These are phyloP conservation scores for Xylaria sp. DNA, from an alignment of 2,329 filamentous ascomycete species.

Conservation along the genomic window DNA sequence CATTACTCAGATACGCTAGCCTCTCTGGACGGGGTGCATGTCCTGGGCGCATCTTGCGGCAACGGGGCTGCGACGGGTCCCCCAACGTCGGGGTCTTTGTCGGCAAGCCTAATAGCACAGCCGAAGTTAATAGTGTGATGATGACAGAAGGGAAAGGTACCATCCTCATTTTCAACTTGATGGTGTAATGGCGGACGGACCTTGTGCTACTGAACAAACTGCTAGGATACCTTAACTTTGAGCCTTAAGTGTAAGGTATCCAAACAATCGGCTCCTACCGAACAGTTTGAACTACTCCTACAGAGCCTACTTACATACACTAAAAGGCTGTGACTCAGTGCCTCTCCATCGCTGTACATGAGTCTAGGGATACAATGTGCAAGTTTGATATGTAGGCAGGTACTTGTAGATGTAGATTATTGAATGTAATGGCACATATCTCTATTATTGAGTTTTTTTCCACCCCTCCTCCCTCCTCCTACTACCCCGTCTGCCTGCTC, in stretches of 20 bases:
- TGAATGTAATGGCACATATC: slow-evolving; percentile 2
- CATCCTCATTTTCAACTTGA: not conserved
- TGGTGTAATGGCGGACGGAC: not conserved
- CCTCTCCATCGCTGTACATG: slow-evolving; percentile 5
- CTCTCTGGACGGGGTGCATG: not conserved
- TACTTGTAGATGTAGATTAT: slow-evolving; percentile 1
- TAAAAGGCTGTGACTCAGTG: not conserved
- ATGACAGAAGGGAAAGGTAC: no score
- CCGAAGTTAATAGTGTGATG: slow-evolving; percentile 12
- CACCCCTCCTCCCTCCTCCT: slow-evolving; percentile 7
- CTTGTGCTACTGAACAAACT: not conserved
- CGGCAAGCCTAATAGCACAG: slow-evolving; percentile 21
- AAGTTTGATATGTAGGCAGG: not conserved
- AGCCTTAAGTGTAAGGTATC: not conserved
- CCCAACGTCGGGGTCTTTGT: slow-evolving; percentile 17
- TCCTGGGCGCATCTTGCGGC: slow-evolving; percentile 21
- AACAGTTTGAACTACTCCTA: not conserved
- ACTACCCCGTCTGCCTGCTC: slow-evolving; percentile 2
- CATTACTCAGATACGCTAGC: not conserved
- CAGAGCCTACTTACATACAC: not conserved
- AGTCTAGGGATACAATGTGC: not conserved
- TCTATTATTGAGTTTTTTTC: not conserved
- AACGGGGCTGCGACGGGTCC: slow-evolving; percentile 30
- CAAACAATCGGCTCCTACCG: not conserved
- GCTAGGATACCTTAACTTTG: no score